Conservation (phyloP, 2,329 filamentous ascomycete genomes). For the Penicillium aurantiogriseum region DNA sequence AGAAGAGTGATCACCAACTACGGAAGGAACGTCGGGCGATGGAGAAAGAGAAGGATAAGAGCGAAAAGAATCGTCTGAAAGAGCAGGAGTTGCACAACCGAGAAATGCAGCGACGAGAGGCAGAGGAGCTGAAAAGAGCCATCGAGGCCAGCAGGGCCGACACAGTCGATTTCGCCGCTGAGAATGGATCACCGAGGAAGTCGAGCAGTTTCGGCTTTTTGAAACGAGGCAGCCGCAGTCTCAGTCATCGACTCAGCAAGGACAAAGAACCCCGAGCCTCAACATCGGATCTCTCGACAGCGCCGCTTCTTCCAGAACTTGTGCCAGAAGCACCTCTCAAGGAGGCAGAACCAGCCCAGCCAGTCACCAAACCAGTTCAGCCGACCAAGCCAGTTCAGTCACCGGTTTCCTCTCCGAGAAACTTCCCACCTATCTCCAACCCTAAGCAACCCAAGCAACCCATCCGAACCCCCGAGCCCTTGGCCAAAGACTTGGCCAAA, state of each 20-base stretch:
- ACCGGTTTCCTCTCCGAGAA: constrained; percentile 16
- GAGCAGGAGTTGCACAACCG: constrained; percentile 51
- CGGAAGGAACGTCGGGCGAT: constrained; percentile 60
- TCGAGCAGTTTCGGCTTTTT: constrained; percentile 60
- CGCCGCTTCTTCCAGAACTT: constrained; percentile 13
- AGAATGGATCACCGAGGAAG: constrained; percentile 41
- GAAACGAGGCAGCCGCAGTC: constrained; percentile 71
- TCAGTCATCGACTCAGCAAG: constrained; percentile 66
- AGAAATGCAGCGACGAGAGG: constrained; percentile 53
- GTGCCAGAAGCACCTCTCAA: constrained; percentile 20
- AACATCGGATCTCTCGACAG: constrained; percentile 24
- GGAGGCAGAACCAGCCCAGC: neutral
- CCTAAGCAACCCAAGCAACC: constrained; percentile 20
- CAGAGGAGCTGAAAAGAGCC: constrained; percentile 61
- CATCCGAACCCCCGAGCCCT: constrained; percentile 16
- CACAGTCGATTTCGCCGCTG: constrained; percentile 52
- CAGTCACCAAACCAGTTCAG: constrained; percentile 1
- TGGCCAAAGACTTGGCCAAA: constrained; percentile 10
- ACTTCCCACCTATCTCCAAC: constrained; percentile 13
- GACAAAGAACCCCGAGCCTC: constrained; percentile 38
- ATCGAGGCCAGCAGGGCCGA: constrained; percentile 66
- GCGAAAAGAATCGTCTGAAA: constrained; percentile 56
- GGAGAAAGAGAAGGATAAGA: constrained; percentile 51
- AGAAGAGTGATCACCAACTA: constrained; percentile 63
- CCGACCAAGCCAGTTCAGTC: constrained; percentile 10